A percentile compares a stretch with the other conserved stretches of the same genome.
These are phyloP conservation scores for Penicillium thymicola DNA, from an alignment of 2,329 filamentous ascomycete genomes.

Conservation along the genomic window DNA sequence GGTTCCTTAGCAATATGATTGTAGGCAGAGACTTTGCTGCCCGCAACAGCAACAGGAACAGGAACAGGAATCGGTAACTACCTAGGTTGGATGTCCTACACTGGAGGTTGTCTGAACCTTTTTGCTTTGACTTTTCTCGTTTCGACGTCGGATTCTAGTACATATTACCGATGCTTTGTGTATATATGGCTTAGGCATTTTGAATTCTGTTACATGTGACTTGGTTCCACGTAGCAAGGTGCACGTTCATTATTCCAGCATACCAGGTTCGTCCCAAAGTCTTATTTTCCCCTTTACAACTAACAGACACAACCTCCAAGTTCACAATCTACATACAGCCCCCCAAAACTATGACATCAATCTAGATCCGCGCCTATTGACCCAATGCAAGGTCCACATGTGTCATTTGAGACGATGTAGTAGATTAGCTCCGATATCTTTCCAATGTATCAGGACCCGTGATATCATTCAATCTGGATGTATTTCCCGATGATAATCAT, in stretches of 20 bases:
- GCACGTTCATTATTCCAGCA: neutral
- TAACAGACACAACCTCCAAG: neutral
- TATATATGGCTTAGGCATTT: constrained; percentile 3
- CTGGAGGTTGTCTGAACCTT: neutral
- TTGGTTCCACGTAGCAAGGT: neutral
- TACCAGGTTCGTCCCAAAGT: neutral
- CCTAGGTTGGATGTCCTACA: neutral
- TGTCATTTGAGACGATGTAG: neutral
- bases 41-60: neutral
- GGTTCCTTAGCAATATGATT: neutral
- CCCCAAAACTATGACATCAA: neutral
- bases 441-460: neutral
- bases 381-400: neutral
- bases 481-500: neutral
- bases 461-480: neutral
- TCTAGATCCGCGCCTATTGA: neutral
- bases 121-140: neutral
- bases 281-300: neutral
- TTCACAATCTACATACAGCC: neutral
- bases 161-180: constrained; percentile 2
- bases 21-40: neutral
- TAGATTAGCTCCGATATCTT: neutral
- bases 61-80: neutral
- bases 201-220: constrained; percentile 1
- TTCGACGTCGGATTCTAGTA: neutral